A percentile compares a stretch with the other conserved stretches of the same genome.
phyloP scores from a whole-genome alignment of 1,284 basidiomycete genomes.

The Leccinum variabile region DNA sequence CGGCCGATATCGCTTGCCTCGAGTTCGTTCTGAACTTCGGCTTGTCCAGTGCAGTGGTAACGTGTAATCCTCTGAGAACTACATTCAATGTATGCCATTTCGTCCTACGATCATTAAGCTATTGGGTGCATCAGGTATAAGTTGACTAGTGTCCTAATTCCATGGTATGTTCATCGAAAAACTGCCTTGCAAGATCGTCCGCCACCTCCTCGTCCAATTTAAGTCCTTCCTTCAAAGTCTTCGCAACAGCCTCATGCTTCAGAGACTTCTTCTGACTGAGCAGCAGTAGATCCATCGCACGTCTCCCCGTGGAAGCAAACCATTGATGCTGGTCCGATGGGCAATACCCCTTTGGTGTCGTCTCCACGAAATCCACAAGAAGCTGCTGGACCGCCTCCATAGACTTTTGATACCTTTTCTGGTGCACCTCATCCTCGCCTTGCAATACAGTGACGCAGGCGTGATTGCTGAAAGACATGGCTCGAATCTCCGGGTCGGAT shows the following conservation, averaged over 20 bases:
- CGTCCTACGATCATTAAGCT: not conserved
- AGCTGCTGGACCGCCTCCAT: slow-evolving; percentile 9
- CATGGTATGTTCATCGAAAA: slow-evolving; percentile 19
- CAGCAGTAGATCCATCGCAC: slow-evolving; percentile 18
- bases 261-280: slow-evolving; percentile 10
- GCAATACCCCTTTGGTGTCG: slow-evolving; percentile 3
- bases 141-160: slow-evolving; percentile 4
- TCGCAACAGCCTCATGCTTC: slow-evolving; percentile 16
- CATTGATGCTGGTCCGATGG: slow-evolving; percentile 15
- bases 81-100: not conserved
- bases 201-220: slow-evolving; percentile 14
- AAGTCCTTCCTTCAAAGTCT: slow-evolving; percentile 14
- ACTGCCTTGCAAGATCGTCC: slow-evolving; percentile 2
- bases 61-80: not conserved
- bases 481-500: slow-evolving; percentile 11
- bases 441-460: slow-evolving; percentile 32
- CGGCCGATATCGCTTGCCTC: no score
- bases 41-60: not conserved
- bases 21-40: not conserved
- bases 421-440: slow-evolving; percentile 20
- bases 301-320: slow-evolving; percentile 22
- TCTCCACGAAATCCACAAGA: slow-evolving; percentile 16
- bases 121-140: not conserved
- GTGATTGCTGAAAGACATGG: slow-evolving; percentile 15
- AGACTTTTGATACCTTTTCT: slow-evolving; percentile 19